These are phyloP conservation scores for Phialophora expanda DNA, from an alignment of 2,329 filamentous ascomycete genomes.

Conservation along the genomic window DNA sequence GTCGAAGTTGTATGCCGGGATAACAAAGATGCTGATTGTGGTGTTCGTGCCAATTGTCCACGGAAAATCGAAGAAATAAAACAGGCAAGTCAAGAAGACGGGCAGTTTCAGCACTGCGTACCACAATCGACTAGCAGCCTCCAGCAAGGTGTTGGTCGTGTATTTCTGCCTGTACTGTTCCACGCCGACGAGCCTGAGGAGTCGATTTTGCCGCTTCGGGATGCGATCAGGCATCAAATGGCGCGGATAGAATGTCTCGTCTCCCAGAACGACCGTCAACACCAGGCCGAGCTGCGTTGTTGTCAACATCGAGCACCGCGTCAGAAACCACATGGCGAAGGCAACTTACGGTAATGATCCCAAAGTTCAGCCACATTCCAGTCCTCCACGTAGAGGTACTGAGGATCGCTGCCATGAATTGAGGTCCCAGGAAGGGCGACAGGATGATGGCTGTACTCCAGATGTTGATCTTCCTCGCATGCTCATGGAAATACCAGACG, in stretches of 20 bases:
- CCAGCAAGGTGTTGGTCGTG: conserved; percentile 49
- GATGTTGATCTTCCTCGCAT: conserved; percentile 47
- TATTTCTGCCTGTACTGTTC: conserved; percentile 41
- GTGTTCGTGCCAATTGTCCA: conserved; percentile 61
- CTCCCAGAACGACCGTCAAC: conserved; percentile 38
- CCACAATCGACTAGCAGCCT: conserved; percentile 50
- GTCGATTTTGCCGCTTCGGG: conserved; percentile 36
- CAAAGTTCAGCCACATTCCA: conserved; percentile 43
- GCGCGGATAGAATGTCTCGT: conserved; percentile 43
- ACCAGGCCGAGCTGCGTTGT: conserved; percentile 33
- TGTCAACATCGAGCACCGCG: background rate
- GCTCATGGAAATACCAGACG: conserved; percentile 65
- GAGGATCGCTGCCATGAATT: conserved; percentile 58
- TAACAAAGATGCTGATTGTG: conserved; percentile 58
- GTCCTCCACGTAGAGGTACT: conserved; percentile 46
- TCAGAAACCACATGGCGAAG: background rate
- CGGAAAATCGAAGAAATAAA: conserved; percentile 50
- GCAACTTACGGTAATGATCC: conserved; percentile 32
- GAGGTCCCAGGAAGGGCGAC: conserved; percentile 48
- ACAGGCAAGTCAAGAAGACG: conserved; percentile 42
- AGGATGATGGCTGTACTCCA: conserved; percentile 49
- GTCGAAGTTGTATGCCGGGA: conserved; percentile 56
- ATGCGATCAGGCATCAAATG: conserved; percentile 36
- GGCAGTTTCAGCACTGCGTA: conserved; percentile 47
- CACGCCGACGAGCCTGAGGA: conserved; percentile 41